Conservation (phyloP, 1,139 yeast species). For the Waltiozyma solani region DNA sequence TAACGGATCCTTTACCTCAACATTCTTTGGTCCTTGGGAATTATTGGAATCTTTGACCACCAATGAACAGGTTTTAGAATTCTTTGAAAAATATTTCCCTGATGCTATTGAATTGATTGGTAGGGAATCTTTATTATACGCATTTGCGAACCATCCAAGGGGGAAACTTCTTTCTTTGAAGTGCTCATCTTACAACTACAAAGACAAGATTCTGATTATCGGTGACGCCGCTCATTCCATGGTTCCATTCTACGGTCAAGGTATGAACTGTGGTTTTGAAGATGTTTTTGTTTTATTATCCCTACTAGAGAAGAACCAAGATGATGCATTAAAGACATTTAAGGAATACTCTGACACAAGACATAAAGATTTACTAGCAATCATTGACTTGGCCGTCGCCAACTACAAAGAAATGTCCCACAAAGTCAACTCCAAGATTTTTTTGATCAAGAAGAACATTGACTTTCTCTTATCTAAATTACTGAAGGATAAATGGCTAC, state of each 20-base stretch:
- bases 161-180: conserved; percentile 65
- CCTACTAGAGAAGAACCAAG: conserved; percentile 36
- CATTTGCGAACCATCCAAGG: conserved; percentile 54
- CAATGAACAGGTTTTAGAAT: conserved; percentile 35
- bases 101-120: conserved; percentile 72
- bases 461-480: conserved; percentile 55
- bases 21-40: conserved; percentile 81
- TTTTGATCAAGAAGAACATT: conserved; percentile 53
- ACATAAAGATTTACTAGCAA: conserved; percentile 60
- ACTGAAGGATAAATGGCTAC: conserved; percentile 62
- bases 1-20: conserved; percentile 84
- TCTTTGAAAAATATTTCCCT: conserved; percentile 55
- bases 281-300: conserved; percentile 65
- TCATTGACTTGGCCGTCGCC: conserved; percentile 66
- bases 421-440: conserved; percentile 58
- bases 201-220: conserved; percentile 55
- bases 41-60: conserved; percentile 44
- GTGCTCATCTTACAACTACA: conserved; percentile 60
- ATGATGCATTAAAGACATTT: conserved; percentile 40
- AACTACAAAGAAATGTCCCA: conserved; percentile 87
- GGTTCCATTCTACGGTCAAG: conserved; percentile 98
- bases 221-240: conserved; percentile 96
- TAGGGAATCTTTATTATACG: conserved; percentile 36
- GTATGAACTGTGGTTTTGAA: conserved; percentile 95
- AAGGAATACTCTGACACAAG: conserved; percentile 45